Conservation (phyloP, 169 alveolate species). For the Hammondia hammondi region DNA sequence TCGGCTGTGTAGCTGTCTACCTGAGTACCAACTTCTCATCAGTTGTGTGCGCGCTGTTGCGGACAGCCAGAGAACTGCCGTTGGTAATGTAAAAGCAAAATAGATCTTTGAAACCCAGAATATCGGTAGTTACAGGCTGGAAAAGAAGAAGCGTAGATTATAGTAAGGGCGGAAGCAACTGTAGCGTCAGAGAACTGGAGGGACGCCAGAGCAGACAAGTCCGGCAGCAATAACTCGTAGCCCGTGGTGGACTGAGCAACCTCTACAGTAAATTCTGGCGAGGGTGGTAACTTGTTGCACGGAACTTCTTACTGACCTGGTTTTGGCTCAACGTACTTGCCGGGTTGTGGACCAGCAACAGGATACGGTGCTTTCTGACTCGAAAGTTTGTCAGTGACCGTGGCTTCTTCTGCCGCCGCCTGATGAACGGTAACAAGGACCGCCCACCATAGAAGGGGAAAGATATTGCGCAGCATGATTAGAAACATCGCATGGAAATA, state of each 20-base stretch:
- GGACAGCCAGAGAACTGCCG: constrained; percentile 47
- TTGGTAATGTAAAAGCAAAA: not conserved
- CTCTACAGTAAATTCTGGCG: not conserved
- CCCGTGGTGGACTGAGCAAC: constrained; percentile 31
- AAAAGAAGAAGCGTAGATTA: not conserved
- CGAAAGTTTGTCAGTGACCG: not conserved
- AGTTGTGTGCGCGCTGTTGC: constrained; percentile 51
- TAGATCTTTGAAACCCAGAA: not conserved
- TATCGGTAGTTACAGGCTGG: not conserved
- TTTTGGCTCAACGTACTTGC: constrained; percentile 15
- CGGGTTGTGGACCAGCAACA: constrained; percentile 43
- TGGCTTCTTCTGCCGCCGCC: not conserved
- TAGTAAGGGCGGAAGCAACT: not conserved
- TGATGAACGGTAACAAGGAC: not conserved
- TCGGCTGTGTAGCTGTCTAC: not conserved
- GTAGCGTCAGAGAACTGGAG: not conserved
- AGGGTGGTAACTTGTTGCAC: not conserved
- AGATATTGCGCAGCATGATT: not conserved
- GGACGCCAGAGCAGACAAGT: not conserved
- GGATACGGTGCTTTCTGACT: constrained; percentile 31
- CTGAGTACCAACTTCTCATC: constrained; percentile 51
- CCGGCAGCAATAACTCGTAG: constrained; percentile 23
- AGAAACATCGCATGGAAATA: not conserved
- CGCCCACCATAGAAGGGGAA: not conserved
- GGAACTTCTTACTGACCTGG: not conserved